Base-by-base conservation (phyloP, 768 basidiomycete species). In the Suillus tomentosus region DNA sequence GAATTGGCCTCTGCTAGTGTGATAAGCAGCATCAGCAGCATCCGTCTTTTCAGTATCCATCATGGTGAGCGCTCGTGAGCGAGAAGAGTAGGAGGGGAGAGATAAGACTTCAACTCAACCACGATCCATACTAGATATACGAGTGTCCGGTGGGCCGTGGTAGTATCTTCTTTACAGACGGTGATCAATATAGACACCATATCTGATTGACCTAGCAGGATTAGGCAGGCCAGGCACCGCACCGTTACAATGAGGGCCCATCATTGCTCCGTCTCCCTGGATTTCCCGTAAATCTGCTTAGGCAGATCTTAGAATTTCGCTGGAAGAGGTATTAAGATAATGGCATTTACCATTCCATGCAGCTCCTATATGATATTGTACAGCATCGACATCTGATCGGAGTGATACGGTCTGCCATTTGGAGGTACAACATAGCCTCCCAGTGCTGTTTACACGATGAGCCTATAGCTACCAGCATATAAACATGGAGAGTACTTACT, bases 31-130 rank as follows among this genome's bases (percentile, higher is more conserved):
- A 24, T 24, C 24, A 2, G 24, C 27, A 3, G 59, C 1, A 5
- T 31, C 51, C 17, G 64, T 68, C 61, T 76, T 77, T 47, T 76
- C 76, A 3, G 66, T 40, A 27, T 58, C 61, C 68, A 70, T 73
- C 39, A 8, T 17, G 11, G 34, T 5, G 27, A 37, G 34, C 47
- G 14, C 51, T 1, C 47, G n/a, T 22, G 37, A 10, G 51, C 3
- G 4, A 42, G n/a, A 36, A 17, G 11, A 31, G 1, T 27, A 36
- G 8, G 19, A 27, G 50, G 11, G 31, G 14, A 14, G 45, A 54
- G 56, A 56, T 47, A 65, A 62, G 53, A 55, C 15, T 9, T 27
- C 17, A 15, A 13, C 22, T 4, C 15, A 15, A 15, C 22, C 14
- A 15, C 8, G 9, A 39, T 37, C 10, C 22, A 57, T 39, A 37